These are phyloP conservation scores for Neurospora sp. DNA, from an alignment of 495 filamentous ascomycete species.

Conservation along the genomic window DNA sequence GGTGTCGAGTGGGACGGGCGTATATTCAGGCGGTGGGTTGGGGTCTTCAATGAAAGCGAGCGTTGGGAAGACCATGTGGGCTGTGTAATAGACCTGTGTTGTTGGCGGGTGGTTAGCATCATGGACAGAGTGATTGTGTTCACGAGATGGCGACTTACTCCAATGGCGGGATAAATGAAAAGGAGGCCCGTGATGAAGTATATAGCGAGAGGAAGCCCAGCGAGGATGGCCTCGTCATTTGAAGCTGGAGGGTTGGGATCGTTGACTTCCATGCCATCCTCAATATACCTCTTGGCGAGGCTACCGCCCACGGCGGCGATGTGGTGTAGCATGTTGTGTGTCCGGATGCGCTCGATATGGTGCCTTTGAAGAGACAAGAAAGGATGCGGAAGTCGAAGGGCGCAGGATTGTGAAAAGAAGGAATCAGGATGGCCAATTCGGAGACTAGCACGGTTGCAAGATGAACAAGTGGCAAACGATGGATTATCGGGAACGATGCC, in stretches of 20 bases:
- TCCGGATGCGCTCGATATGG: background rate
- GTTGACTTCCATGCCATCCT: slow-evolving; percentile 1
- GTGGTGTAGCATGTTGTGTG: background rate
- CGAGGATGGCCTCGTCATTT: background rate
- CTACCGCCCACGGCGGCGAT: slow-evolving; percentile 7
- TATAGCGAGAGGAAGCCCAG: slow-evolving; percentile 7
- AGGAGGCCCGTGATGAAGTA: background rate
- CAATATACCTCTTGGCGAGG: slow-evolving; percentile 5
- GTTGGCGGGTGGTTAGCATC: slow-evolving; percentile 6
- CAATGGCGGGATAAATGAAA: slow-evolving; percentile 6
- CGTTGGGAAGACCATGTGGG: slow-evolving; percentile 29
- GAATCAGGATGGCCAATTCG: background rate
- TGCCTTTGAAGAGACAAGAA: background rate
- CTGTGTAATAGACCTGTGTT: slow-evolving; percentile 29
- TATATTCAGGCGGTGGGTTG: slow-evolving; percentile 34
- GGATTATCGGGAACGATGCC: background rate
- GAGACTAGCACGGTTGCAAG: background rate
- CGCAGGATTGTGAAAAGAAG: background rate
- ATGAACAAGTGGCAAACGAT: background rate
- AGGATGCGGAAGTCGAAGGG: background rate
- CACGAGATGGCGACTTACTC: slow-evolving; percentile 18
- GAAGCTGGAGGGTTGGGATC: slow-evolving; percentile 3
- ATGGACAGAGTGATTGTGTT: background rate
- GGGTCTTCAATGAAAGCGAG: slow-evolving; percentile 41
- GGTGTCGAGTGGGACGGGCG: slow-evolving; percentile 22